Percentiles rank a stretch among this genome's conserved stretches.
Evolutionary conservation across 129 eudicot genomes (phyloP).

Genomic region (Helianthus tuberosus): DNA sequence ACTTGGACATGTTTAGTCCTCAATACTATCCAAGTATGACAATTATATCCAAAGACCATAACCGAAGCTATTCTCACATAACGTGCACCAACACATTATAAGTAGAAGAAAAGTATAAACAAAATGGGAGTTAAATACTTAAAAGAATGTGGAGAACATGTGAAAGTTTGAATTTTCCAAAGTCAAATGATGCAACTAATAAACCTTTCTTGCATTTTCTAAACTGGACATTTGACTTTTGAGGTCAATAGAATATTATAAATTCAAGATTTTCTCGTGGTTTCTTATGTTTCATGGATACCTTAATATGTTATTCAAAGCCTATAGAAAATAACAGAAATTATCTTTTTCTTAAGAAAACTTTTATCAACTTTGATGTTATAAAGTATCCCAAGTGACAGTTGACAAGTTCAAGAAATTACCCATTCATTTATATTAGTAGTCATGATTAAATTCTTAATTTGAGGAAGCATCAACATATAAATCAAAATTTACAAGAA

Average conservation of each 20-base stretch:
- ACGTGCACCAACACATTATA: too few species aligned
- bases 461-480: not conserved
- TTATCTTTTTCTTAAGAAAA: not conserved
- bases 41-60: too few species aligned
- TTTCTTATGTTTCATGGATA: not conserved
- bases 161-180: not conserved
- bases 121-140: not conserved
- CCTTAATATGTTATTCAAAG: too few species aligned
- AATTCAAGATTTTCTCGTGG: not conserved
- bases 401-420: conserved; percentile 15
- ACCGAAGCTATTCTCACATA: too few species aligned
- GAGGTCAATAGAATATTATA: not conserved
- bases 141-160: not conserved
- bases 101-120: too few species aligned
- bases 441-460: not conserved
- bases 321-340: not conserved
- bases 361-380: not conserved
- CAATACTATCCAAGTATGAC: too few species aligned
- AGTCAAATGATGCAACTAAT: not conserved
- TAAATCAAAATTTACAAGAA: not conserved
- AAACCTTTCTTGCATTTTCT: not conserved
- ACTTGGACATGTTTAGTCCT: too few species aligned
- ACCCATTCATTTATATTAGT: not conserved
- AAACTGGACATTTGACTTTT: not conserved
- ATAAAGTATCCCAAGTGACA: conserved; percentile 1